Base-by-base conservation (phyloP, 2,329 filamentous ascomycete species). In the Diplodia scrobiculata region DNA sequence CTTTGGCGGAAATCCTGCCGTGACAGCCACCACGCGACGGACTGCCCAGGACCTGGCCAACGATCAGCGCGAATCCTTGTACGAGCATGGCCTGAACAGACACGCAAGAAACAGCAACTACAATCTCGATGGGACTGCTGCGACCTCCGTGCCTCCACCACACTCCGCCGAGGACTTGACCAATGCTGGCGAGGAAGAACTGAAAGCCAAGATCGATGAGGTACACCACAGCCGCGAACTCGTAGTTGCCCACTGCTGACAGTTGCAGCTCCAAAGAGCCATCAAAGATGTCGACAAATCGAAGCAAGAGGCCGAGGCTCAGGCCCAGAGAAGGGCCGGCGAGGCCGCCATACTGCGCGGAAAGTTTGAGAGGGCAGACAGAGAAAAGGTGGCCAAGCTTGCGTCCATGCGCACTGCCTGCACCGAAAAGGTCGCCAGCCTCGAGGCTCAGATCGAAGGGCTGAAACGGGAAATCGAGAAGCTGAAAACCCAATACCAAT, bases 291-390 rank as follows among this genome's bases (percentile, higher is more conserved):
- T 65, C 77, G 77, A 58, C 72, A 71, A 7, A 72, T n/a, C 32
- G 17, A 74, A 50, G 71, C 72, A 73, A 38, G 72, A 76, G 38
- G 77, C 48, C 4, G 36, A 54, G 25, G 6, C 11, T 21, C 7
- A 81, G 67, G 75, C 81, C 65, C 78, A 77, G 51, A 78, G 78
- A 54, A 76, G 78, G 60, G 81, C 85, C 19, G 91, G 91, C 59
- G 90, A 93, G 74, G 87, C 87, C 32, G 84, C 89, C 60, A 92
- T 93, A 68, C 82, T 93, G n/a, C 86, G 91, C 38, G 84, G 85
- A 67, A 91, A 91, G 67, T 83, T 87, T 48, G 84, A 88, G 59
- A 89, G 86, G 71, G 79, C 83, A 0, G 80, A 82, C 17, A 84
- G 86, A 62, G 84, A 87, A 54, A 86, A 89, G 72, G 86, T 91